A percentile compares a stretch with the other conserved stretches of the same genome.
Evolutionary conservation across 1,284 basidiomycete species (phyloP).

Genomic region (Chalciporus sp.): DNA sequence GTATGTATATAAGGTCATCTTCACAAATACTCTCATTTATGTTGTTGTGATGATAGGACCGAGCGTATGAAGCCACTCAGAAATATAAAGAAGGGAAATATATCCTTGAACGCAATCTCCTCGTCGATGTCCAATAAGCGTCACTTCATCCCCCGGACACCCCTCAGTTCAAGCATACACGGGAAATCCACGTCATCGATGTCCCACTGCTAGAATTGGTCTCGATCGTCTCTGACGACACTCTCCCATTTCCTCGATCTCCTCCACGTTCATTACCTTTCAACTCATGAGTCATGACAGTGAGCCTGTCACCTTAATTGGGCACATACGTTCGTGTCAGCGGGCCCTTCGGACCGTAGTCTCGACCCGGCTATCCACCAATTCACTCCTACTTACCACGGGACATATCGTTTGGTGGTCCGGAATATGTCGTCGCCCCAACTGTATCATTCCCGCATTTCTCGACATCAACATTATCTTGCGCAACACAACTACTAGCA

Average conservation of each 20-base stretch:
- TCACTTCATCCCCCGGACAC: conserved; percentile 1
- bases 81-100: conserved; percentile 99
- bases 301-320: conserved; percentile 28
- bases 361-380: neutral
- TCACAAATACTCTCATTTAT: neutral
- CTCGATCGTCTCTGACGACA: conserved; percentile 9
- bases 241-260: conserved; percentile 16
- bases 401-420: conserved; percentile 11
- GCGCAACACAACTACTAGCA: conserved; percentile 3
- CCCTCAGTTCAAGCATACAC: conserved; percentile 3
- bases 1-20: conserved; percentile 43
- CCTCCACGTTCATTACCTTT: conserved; percentile 19
- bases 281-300: conserved; percentile 18
- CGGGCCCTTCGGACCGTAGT: no score
- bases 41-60: conserved; percentile 59
- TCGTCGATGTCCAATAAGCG: conserved; percentile 72
- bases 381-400: conserved; percentile 4
- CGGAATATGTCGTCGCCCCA: conserved; percentile 13
- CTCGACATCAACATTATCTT: conserved; percentile 16
- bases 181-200: conserved; percentile 9
- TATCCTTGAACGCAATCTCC: conserved; percentile 92
- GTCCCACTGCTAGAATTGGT: conserved; percentile 21
- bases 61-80: conserved; percentile 86
- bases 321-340: conserved; percentile 20
- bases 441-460: conserved; percentile 24